Conservation (phyloP, 2,329 filamentous ascomycete genomes). For the Metarhizium guizhouense region DNA sequence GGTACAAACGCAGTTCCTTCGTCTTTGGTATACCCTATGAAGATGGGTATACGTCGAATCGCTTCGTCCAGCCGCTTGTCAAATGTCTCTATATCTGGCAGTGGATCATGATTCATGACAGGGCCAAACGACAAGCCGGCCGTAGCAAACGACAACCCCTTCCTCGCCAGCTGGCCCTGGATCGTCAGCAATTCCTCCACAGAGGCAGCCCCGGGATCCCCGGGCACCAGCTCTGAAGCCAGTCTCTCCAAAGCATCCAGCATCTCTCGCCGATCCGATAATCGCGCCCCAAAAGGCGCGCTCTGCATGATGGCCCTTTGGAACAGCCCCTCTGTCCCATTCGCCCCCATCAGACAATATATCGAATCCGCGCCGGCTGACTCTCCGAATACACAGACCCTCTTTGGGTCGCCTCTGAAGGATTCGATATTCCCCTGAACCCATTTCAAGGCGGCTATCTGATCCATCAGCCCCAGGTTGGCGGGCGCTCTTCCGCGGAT, state of each 20-base stretch:
- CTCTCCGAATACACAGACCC: constrained; percentile 37
- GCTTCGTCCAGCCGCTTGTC: constrained; percentile 1
- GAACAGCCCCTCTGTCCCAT: constrained; percentile 6
- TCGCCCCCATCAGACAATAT: constrained; percentile 8
- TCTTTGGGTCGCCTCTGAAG: constrained; percentile 56
- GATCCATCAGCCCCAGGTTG: constrained; percentile 53
- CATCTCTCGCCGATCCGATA: background rate
- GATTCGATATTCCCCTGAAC: constrained; percentile 51
- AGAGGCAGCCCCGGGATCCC: no score
- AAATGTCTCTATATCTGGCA: background rate
- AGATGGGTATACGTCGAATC: background rate
- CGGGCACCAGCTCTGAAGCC: no score
- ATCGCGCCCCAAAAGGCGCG: constrained; percentile 4
- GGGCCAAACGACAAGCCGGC: no score
- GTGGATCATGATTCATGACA: no score
- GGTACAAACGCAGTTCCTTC: constrained; percentile 5
- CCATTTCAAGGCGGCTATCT: constrained; percentile 51
- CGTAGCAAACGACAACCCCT: no score
- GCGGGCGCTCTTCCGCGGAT: constrained; percentile 16
- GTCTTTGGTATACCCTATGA: constrained; percentile 4
- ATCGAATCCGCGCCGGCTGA: constrained; percentile 41
- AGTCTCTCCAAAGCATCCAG: no score
- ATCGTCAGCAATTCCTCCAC: background rate
- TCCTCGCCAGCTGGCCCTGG: no score
- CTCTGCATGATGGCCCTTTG: constrained; percentile 11